Percentiles rank a stretch among this genome's conserved stretches.
phyloP scores from a whole-genome alignment of 2,329 filamentous ascomycete genomes.

The Thielaviopsis punctulata region DNA sequence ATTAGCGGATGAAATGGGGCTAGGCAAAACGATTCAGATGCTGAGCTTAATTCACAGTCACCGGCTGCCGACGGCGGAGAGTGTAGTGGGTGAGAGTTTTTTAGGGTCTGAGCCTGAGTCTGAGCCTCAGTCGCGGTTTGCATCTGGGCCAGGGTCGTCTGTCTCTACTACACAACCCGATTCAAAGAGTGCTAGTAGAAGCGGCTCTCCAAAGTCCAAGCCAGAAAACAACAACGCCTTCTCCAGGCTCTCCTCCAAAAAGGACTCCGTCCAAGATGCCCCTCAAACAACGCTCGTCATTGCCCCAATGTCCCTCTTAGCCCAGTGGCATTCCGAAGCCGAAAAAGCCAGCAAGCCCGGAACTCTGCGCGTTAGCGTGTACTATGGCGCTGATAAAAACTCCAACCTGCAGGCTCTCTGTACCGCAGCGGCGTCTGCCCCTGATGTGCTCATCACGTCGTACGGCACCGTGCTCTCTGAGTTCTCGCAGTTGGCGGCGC shows the following conservation, averaged over 20 bases:
- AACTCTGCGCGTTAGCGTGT: constrained; percentile 69
- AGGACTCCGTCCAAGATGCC: constrained; percentile 38
- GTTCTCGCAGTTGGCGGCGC: constrained; percentile 28
- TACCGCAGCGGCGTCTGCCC: constrained; percentile 58
- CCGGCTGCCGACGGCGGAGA: constrained; percentile 23
- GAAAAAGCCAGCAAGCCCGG: constrained; percentile 76
- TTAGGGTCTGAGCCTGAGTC: too few species aligned
- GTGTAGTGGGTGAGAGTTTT: too few species aligned
- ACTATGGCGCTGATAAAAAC: constrained; percentile 78
- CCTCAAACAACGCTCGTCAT: constrained; percentile 85
- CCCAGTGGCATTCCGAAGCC: constrained; percentile 93
- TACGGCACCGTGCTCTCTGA: constrained; percentile 88
- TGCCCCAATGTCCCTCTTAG: constrained; percentile 91
- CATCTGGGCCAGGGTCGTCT: too few species aligned
- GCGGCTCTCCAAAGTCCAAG: background rate
- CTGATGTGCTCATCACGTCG: constrained; percentile 85
- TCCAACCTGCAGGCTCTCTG: constrained; percentile 66
- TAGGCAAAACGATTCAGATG: constrained; percentile 98
- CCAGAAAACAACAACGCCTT: too few species aligned
- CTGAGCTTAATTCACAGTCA: constrained; percentile 82
- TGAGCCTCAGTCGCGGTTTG: too few species aligned
- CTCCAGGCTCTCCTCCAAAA: background rate
- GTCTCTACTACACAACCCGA: too few species aligned
- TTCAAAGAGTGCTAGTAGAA: too few species aligned
- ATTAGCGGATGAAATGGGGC: constrained; percentile 89